These are phyloP conservation scores for Citrullus amarus DNA, from an alignment of 306 rosid species.

Conservation along the genomic window DNA sequence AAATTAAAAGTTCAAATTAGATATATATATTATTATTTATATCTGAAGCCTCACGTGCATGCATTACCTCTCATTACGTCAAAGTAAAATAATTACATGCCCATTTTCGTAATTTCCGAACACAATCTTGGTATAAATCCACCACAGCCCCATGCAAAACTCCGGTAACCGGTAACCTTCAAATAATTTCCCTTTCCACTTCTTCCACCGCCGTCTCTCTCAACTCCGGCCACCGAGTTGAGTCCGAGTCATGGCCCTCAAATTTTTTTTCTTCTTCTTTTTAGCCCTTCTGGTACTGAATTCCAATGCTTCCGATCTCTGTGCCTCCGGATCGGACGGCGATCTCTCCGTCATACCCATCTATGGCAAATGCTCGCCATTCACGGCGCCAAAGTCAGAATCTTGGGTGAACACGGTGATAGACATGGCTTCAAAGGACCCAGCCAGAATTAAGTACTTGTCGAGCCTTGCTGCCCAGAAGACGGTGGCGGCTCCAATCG, in stretches of 20 bases:
- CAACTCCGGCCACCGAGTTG: constrained; percentile 1
- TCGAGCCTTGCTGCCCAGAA: constrained; percentile 40
- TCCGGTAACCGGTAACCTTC: background rate
- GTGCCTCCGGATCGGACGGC: constrained; percentile 32
- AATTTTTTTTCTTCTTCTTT: constrained; percentile 15
- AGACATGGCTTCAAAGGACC: constrained; percentile 74
- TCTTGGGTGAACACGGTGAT: constrained; percentile 45
- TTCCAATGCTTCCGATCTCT: constrained; percentile 34
- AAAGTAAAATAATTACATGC: background rate
- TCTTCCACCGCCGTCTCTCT: background rate
- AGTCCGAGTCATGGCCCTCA: constrained; percentile 33
- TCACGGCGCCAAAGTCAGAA: constrained; percentile 42
- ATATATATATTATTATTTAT: too few relatives aligned
- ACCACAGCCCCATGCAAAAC: background rate
- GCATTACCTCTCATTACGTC: background rate
- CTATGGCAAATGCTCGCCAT: constrained; percentile 81
- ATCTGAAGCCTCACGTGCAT: background rate
- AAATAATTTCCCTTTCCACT: background rate
- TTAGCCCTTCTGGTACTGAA: constrained; percentile 13
- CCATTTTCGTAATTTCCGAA: background rate
- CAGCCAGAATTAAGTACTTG: constrained; percentile 44
- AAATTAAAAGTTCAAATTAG: too few relatives aligned
- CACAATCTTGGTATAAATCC: background rate
- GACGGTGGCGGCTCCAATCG: constrained; percentile 47
- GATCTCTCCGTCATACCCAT: constrained; percentile 56